Evolutionary conservation across 306 rosid species (phyloP), one percentile per base, ranked within the genome.

Genomic region (Vigna reflexopilosa): DNA sequence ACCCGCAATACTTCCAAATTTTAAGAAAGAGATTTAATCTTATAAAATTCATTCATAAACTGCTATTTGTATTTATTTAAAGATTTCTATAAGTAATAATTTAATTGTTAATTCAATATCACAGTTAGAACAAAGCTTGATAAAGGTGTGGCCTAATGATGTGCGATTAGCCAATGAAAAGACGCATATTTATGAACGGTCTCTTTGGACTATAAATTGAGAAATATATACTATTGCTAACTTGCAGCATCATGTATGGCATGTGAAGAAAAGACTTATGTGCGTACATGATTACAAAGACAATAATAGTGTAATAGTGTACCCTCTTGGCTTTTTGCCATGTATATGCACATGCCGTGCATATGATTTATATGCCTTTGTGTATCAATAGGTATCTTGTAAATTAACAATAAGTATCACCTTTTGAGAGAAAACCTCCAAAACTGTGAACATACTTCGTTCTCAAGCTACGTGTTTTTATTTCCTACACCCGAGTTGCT

Each of bases 381-480:
- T 50, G 55, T 30, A 80, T 72, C 68, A 36, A 5, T 51, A 77
- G 72, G 78, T 65, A 80, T 84, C 80, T 77, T 76, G 77, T 82
- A 76, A 76, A 84, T 70, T 55, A 86, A 88, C 86, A 76, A 79
- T 75, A 81, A 79, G 83, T 80, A 72, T 75, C 84, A 78, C 64
- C 70, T 74, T 78, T 81, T 86, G 67, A 85, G 84, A 82, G 79
- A 47, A 78, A 81, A 82, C 65, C 71, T 57, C 70, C 70, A 72
- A 73, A 71, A 65, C 76, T 16, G 68, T 28, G 76, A 75, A 70
- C 83, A 86, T 79, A 77, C 98, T 87, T 91, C 90, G 83, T 81
- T 51, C 86, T 87, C 87, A 93, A 87, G 97, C 92, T 85, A 85
- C 86, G 88, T 86, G 79, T 85, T 80, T 84, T 78, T 59, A 81